These are phyloP conservation scores for Boletales sp. DNA, from an alignment of 768 basidiomycete genomes.

Conservation along the genomic window DNA sequence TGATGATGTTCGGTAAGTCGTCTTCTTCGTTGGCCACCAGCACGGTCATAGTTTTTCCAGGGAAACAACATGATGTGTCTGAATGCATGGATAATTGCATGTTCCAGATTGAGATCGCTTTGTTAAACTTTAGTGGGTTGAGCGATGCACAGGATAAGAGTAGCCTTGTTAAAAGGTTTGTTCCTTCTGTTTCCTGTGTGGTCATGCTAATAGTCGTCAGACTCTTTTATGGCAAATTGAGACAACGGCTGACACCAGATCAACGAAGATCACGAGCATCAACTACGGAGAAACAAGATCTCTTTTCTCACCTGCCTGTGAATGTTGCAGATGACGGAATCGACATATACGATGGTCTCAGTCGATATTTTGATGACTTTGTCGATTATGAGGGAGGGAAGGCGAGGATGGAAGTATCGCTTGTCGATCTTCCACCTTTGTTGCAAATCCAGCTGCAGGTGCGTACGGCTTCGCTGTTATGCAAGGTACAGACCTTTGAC, in stretches of 20 bases:
- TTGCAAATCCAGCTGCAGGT: constrained; percentile 97
- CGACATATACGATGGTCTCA: constrained; percentile 92
- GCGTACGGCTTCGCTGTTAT: constrained; percentile 13
- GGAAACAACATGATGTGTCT: constrained; percentile 95
- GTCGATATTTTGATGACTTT: constrained; percentile 84
- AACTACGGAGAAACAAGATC: constrained; percentile 81
- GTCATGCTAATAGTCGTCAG: constrained; percentile 33
- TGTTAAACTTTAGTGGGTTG: constrained; percentile 63
- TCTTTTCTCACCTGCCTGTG: constrained; percentile 91
- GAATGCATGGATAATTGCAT: constrained; percentile 99
- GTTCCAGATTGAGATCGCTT: constrained; percentile 94
- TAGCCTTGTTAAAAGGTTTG: constrained; percentile 80
- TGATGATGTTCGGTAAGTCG: constrained; percentile 85
- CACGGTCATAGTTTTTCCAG: constrained; percentile 35
- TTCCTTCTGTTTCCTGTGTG: background rate
- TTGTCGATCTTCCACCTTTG: constrained; percentile 84
- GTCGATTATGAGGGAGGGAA: constrained; percentile 87
- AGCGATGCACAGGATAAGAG: constrained; percentile 50
- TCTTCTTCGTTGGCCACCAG: background rate
- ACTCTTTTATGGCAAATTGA: constrained; percentile 86
- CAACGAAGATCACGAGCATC: constrained; percentile 45
- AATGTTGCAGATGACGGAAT: constrained; percentile 87
- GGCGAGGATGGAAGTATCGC: constrained; percentile 80
- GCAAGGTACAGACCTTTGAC: constrained; percentile 2
- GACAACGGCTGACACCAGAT: constrained; percentile 50